These are phyloP conservation scores for Hypoxylon fuscum DNA, from an alignment of 495 filamentous ascomycete genomes.

Conservation along the genomic window DNA sequence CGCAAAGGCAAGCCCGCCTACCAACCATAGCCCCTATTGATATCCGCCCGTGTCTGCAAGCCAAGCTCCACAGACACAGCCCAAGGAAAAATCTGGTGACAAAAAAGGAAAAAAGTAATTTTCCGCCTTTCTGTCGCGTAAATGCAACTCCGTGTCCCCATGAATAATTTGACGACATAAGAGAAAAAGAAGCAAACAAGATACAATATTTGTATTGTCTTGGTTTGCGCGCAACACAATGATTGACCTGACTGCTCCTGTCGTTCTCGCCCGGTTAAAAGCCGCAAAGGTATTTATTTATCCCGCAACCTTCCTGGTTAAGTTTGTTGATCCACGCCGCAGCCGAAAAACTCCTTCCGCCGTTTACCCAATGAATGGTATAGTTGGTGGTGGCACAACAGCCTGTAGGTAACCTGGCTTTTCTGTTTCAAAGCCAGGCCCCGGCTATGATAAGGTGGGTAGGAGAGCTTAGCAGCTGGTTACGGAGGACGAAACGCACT, in stretches of 20 bases:
- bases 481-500: constrained; percentile 24
- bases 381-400: constrained; percentile 34
- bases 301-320: neutral
- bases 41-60: constrained; percentile 7
- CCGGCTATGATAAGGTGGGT: neutral
- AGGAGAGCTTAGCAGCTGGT: constrained; percentile 2
- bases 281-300: constrained; percentile 3
- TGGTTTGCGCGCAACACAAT: neutral
- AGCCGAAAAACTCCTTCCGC: constrained; percentile 27
- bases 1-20: neutral
- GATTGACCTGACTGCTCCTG: no score
- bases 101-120: constrained; percentile 15
- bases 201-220: neutral
- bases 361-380: constrained; percentile 27
- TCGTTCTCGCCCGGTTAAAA: no score
- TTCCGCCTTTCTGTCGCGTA: constrained; percentile 36
- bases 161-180: constrained; percentile 24
- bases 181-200: constrained; percentile 6
- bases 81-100: constrained; percentile 20
- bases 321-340: neutral
- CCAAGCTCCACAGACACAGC: constrained; percentile 3
- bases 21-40: neutral
- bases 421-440: neutral
- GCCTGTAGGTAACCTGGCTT: neutral
- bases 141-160: constrained; percentile 41